Conservation (phyloP, 2,329 filamentous ascomycete species). For the Pseudonectria buxi region DNA sequence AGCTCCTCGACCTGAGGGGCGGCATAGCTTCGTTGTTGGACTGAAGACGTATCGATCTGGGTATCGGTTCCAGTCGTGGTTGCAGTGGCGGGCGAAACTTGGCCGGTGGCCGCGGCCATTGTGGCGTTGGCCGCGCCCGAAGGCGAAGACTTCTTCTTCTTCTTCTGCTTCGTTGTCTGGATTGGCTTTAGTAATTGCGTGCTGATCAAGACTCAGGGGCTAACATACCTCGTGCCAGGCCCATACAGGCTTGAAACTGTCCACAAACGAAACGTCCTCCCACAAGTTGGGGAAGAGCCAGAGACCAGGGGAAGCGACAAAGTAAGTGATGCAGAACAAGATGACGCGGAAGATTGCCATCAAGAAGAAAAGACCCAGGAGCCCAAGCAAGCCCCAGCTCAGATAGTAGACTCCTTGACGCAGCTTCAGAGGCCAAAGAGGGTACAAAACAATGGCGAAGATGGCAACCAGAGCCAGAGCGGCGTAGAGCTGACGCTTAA, state of each 20-base stretch:
- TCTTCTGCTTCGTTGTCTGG: conserved; percentile 35
- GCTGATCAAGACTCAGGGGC: background rate
- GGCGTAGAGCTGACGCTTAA: conserved; percentile 90
- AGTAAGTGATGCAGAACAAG: conserved; percentile 88
- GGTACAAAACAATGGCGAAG: conserved; percentile 88
- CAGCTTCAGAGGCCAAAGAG: conserved; percentile 87
- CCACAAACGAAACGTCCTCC: conserved; percentile 97
- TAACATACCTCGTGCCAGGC: conserved; percentile 87
- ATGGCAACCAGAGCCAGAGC: conserved; percentile 74
- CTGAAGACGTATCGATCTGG: conserved; percentile 39
- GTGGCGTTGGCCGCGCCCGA: conserved; percentile 30
- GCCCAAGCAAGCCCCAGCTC: conserved; percentile 83
- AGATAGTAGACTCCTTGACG: conserved; percentile 95
- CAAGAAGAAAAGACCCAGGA: conserved; percentile 88
- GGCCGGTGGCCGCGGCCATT: conserved; percentile 47
- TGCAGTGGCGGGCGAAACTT: conserved; percentile 44
- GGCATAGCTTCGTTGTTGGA: conserved; percentile 38
- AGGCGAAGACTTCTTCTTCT: conserved; percentile 50
- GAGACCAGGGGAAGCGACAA: conserved; percentile 75
- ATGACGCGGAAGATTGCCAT: conserved; percentile 98
- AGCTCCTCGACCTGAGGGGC: conserved; percentile 50
- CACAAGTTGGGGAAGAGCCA: conserved; percentile 98
- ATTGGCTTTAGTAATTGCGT: conserved; percentile 12
- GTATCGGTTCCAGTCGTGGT: conserved; percentile 52
- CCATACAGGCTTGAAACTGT: conserved; percentile 93